A percentile compares a stretch with the other conserved stretches of the same genome.
These are phyloP conservation scores for Eruca vesicaria DNA, from an alignment of 441 rosid genomes.

Conservation along the genomic window DNA sequence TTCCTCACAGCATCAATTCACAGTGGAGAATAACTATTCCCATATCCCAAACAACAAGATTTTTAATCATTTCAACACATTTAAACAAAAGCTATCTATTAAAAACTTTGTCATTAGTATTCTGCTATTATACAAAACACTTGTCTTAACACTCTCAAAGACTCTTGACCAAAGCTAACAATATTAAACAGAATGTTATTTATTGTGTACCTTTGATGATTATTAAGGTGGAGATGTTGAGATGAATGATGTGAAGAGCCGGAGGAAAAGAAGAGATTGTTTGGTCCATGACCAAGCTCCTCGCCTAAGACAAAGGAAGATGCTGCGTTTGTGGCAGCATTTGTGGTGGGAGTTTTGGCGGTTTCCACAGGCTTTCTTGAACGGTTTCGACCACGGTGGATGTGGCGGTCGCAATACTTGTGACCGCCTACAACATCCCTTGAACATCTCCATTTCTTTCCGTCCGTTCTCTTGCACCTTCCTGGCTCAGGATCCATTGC, in stretches of 20 bases:
- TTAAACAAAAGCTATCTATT: neutral
- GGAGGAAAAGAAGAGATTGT: slow-evolving; percentile 42
- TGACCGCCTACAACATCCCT: slow-evolving; percentile 67
- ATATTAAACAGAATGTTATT: neutral
- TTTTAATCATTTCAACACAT: neutral
- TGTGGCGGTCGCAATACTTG: slow-evolving; percentile 79
- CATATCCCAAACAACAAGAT: neutral
- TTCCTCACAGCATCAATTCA: slow-evolving; percentile 32
- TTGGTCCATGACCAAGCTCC: slow-evolving; percentile 26
- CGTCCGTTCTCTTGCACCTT: slow-evolving; percentile 64
- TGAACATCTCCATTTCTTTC: slow-evolving; percentile 75
- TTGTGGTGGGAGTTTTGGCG: slow-evolving; percentile 22
- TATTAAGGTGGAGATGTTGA: slow-evolving; percentile 53
- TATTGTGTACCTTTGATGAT: slow-evolving; percentile 47
- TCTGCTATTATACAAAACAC: neutral
- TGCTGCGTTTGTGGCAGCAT: slow-evolving; percentile 15
- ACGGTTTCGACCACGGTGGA: slow-evolving; percentile 86
- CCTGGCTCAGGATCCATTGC: slow-evolving; percentile 72
- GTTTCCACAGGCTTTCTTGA: slow-evolving; percentile 96
- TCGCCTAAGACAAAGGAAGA: slow-evolving; percentile 28
- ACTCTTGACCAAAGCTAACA: neutral
- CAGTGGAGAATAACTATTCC: slow-evolving; percentile 22
- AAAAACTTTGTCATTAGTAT: neutral
- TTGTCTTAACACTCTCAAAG: neutral
- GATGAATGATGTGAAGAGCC: slow-evolving; percentile 46